Base-by-base conservation (phyloP, 148 eudicot genomes). In the Nyssa sinensis region DNA sequence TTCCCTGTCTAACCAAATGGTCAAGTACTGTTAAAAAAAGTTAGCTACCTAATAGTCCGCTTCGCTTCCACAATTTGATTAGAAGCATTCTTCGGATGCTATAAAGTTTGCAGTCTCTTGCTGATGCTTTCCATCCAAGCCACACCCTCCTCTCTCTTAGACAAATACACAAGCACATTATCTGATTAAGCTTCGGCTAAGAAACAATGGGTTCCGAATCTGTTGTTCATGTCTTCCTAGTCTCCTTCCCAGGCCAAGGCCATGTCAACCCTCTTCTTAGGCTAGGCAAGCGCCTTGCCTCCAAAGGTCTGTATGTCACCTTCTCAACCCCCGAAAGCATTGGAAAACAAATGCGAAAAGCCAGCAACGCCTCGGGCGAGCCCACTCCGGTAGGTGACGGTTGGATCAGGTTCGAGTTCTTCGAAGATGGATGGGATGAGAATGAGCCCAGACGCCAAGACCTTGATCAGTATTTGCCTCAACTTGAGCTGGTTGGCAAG, bases 341-440 rank as follows among this genome's bases (percentile, higher is more conserved):
- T 30, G 89, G 92, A 16, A 77, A 72, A 16, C 69, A 69, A 7
- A 90, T 90, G 37, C 66, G 84, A 0, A 75, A 77, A 34, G 80
- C 88, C 0, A 86, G 84, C 41, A 85, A 82, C 11, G 66, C 76
- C 30, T 58, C 81, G 11, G 76, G 62, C 39, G 69, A 79, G 65
- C 81, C 77, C 16, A 73, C 81, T 12, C 86, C 90, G 0, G 80
- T 89, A 0, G 97, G 91, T 0, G 80, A 80, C 59, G 93, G 95
- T 21, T 86, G 80, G 74, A 83, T 91, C 80, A 76, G 93, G 32
- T 89, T 91, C 62, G 97, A 91, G 34, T 91, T 89, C 77, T 73
- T 91, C 27, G 86, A 89, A 27, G 97, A 91, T 16, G 97, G 83
- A 25, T 82, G 83, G 79, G 72, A 61, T 2, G 78, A 76, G 14